Evolutionary conservation across 768 basidiomycete genomes (phyloP).

Genomic region (Strobilomyces echinocephalus): DNA sequence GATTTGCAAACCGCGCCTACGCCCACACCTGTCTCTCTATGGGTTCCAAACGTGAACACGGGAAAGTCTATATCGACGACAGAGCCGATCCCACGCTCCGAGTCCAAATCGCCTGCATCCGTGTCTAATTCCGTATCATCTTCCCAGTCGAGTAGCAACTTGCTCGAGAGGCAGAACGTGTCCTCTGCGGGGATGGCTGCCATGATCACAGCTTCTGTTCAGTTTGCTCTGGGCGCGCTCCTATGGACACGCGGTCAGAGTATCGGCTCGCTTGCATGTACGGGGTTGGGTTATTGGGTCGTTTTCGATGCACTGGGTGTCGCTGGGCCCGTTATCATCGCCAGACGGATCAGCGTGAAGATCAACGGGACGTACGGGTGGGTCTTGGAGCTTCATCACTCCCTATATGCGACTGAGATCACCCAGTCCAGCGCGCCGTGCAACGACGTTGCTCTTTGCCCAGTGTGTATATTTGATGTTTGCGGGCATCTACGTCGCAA

Average conservation of each 20-base stretch:
- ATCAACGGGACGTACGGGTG: constrained; percentile 54
- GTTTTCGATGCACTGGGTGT: constrained; percentile 93
- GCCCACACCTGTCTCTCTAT: constrained; percentile 59
- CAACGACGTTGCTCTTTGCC: constrained; percentile 74
- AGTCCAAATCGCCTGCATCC: constrained; percentile 22
- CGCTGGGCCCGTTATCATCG: constrained; percentile 33
- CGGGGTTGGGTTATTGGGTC: constrained; percentile 93
- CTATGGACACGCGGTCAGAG: constrained; percentile 91
- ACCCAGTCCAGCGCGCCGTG: constrained; percentile 57
- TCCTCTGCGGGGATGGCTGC: constrained; percentile 23
- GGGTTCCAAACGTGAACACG: constrained; percentile 49
- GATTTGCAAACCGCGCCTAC: constrained; percentile 56
- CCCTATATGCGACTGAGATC: not conserved
- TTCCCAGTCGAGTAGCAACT: not conserved
- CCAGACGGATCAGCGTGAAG: constrained; percentile 35
- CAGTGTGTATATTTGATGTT: constrained; percentile 95
- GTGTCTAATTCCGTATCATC: constrained; percentile 10
- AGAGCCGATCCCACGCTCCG: constrained; percentile 19
- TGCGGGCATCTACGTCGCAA: constrained; percentile 91
- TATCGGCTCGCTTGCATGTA: constrained; percentile 78
- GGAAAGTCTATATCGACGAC: constrained; percentile 1
- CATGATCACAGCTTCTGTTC: constrained; percentile 28
- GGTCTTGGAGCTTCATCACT: constrained; percentile 34
- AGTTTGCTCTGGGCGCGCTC: constrained; percentile 65
- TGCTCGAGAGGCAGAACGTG: constrained; percentile 6